Evolutionary conservation across 163 green algal species (phyloP).

Genomic region (Chlorella variabilis): DNA sequence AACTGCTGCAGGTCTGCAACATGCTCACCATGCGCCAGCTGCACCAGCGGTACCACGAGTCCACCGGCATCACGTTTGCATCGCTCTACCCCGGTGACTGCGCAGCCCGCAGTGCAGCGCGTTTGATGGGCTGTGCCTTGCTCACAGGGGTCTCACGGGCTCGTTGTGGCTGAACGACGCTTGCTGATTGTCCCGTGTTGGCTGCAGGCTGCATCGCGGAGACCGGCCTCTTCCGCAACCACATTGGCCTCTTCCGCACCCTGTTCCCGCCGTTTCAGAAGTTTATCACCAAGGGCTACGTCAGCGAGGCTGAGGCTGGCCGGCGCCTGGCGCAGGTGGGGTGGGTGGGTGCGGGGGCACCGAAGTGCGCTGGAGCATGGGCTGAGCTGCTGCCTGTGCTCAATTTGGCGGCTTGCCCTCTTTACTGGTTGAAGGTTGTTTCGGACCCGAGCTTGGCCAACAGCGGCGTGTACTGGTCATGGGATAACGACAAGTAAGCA

Average conservation of each 20-base stretch:
- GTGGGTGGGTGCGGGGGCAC: constrained; percentile 1
- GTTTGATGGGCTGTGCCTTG: no score
- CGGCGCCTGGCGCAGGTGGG: constrained; percentile 76
- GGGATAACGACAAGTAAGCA: no score
- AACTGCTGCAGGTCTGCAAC: constrained; percentile 83
- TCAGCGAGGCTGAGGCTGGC: constrained; percentile 91
- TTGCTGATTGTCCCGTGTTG: no score
- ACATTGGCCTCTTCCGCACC: constrained; percentile 82
- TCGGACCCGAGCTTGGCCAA: constrained; percentile 71
- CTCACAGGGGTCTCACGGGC: no score
- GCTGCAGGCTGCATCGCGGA: constrained; percentile 88
- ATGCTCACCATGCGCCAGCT: constrained; percentile 97
- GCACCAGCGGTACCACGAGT: constrained; percentile 80
- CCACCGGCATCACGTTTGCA: constrained; percentile 88
- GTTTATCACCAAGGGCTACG: constrained; percentile 94
- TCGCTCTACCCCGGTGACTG: constrained; percentile 93
- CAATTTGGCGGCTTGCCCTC: neutral
- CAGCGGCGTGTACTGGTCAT: constrained; percentile 92
- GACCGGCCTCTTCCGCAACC: constrained; percentile 90
- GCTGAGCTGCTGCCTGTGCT: constrained; percentile 22
- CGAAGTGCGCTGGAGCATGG: neutral
- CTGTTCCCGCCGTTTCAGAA: constrained; percentile 97
- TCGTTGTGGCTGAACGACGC: no score
- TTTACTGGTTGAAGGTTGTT: constrained; percentile 55
- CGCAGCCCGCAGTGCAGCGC: neutral